Evolutionary conservation across 1,139 yeast species (phyloP).

Genomic region (Lodderomyces beijingensis): DNA sequence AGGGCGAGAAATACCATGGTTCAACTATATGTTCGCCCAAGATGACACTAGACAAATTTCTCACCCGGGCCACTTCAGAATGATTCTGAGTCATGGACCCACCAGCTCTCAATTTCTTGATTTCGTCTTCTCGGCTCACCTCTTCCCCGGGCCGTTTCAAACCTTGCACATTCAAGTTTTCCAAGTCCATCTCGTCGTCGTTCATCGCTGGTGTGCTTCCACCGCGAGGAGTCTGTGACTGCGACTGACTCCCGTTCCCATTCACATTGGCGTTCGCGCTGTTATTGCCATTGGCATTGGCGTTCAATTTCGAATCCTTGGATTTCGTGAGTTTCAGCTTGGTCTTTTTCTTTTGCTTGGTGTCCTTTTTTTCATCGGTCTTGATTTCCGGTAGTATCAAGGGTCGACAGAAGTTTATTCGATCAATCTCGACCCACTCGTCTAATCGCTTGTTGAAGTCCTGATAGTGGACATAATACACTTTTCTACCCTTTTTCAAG

Average conservation of each 20-base stretch:
- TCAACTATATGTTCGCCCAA: conserved; percentile 91
- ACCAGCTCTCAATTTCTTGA: conserved; percentile 82
- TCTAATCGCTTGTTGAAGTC: conserved; percentile 88
- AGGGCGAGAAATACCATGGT: conserved; percentile 98
- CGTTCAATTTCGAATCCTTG: conserved; percentile 12
- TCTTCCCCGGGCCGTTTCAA: conserved; percentile 62
- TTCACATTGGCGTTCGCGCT: neutral
- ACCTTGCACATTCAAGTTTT: conserved; percentile 81
- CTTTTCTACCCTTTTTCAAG: conserved; percentile 68
- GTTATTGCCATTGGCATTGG: conserved; percentile 3
- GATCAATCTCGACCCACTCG: conserved; percentile 79
- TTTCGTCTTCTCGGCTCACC: conserved; percentile 83
- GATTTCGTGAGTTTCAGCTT: conserved; percentile 14
- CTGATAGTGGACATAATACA: conserved; percentile 88
- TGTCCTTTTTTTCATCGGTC: conserved; percentile 36
- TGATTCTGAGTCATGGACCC: conserved; percentile 96
- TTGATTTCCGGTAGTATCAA: conserved; percentile 70
- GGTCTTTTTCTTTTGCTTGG: conserved; percentile 17
- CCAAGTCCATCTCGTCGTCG: conserved; percentile 82
- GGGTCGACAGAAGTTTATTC: conserved; percentile 66
- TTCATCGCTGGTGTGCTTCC: conserved; percentile 19
- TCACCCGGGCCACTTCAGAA: conserved; percentile 85
- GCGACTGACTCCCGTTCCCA: conserved; percentile 17
- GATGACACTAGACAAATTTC: conserved; percentile 72
- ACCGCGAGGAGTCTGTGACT: conserved; percentile 12